phyloP scores from a whole-genome alignment of 306 rosid genomes.

The Argentina anserina region DNA sequence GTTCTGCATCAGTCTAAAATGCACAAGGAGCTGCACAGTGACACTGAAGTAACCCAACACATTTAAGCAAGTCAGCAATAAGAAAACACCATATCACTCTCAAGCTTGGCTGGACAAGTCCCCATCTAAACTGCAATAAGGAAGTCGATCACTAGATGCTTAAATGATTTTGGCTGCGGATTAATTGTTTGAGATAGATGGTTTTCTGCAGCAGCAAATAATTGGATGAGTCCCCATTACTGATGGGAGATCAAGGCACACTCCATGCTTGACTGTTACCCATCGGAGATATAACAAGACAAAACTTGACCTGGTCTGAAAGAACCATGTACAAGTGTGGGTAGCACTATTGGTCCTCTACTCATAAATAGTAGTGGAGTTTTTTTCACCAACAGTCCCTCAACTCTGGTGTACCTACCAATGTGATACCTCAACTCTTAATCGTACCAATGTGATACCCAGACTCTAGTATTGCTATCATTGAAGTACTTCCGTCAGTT shows the following conservation, averaged over 20 bases:
- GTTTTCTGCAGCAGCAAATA: slow-evolving; percentile 28
- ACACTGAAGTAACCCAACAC: not conserved
- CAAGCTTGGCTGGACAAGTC: slow-evolving; percentile 47
- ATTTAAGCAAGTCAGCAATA: not conserved
- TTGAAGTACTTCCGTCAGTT: too few species aligned
- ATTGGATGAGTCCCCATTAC: slow-evolving; percentile 35
- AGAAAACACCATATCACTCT: slow-evolving; percentile 22
- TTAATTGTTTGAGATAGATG: slow-evolving; percentile 39
- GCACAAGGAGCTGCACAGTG: not conserved
- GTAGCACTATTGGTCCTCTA: slow-evolving; percentile 28
- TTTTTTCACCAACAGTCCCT: too few species aligned
- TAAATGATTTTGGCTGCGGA: slow-evolving; percentile 12
- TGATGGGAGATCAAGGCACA: slow-evolving; percentile 30
- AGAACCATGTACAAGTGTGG: slow-evolving; percentile 20
- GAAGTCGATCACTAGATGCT: slow-evolving; percentile 12
- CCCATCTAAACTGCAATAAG: slow-evolving; percentile 20
- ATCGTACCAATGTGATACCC: too few species aligned
- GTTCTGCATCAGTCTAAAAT: not conserved
- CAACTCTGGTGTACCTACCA: too few species aligned
- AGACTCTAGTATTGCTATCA: too few species aligned
- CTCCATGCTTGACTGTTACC: slow-evolving; percentile 33
- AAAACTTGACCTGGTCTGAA: slow-evolving; percentile 34
- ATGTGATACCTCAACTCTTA: too few species aligned
- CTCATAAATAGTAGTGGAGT: slow-evolving; percentile 8
- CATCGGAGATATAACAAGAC: slow-evolving; percentile 27